Evolutionary conservation across 2,329 filamentous ascomycete genomes (phyloP).

Genomic region (Fusarium heterosporum): DNA sequence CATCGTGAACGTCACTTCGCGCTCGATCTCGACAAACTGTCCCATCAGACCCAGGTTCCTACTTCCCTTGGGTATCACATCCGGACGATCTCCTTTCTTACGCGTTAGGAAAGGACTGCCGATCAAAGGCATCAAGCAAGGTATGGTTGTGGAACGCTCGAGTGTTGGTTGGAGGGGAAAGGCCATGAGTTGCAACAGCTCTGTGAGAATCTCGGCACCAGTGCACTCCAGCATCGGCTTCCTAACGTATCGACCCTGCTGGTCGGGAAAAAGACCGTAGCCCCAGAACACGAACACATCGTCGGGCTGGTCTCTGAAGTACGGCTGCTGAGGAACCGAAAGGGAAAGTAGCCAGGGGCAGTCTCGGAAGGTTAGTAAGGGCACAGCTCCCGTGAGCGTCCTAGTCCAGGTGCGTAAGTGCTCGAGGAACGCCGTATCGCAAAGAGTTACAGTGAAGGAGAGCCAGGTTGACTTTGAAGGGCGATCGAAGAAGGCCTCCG

Average conservation of each 20-base stretch:
- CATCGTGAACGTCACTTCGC: slow-evolving; percentile 48
- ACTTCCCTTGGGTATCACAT: slow-evolving; percentile 42
- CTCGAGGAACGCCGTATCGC: slow-evolving; percentile 39
- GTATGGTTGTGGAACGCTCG: slow-evolving; percentile 40
- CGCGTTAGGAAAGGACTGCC: slow-evolving; percentile 45
- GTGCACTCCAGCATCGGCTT: slow-evolving; percentile 47
- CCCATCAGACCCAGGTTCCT: slow-evolving; percentile 46
- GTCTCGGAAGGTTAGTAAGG: slow-evolving; percentile 45
- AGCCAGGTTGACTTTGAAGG: slow-evolving; percentile 47
- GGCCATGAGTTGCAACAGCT: slow-evolving; percentile 43
- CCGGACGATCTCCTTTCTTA: slow-evolving; percentile 43
- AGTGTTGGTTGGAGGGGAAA: slow-evolving; percentile 43
- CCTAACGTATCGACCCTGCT: slow-evolving; percentile 39
- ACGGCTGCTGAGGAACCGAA: slow-evolving; percentile 41
- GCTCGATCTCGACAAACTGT: slow-evolving; percentile 46
- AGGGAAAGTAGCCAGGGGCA: slow-evolving; percentile 47
- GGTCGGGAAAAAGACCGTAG: slow-evolving; percentile 45
- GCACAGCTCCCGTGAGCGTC: slow-evolving; percentile 38
- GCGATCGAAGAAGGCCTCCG: slow-evolving; percentile 46
- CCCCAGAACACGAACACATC: slow-evolving; percentile 46
- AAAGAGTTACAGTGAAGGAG: slow-evolving; percentile 44
- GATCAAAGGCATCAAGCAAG: slow-evolving; percentile 44
- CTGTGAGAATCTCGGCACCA: slow-evolving; percentile 43
- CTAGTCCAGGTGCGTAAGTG: slow-evolving; percentile 42
- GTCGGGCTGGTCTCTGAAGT: slow-evolving; percentile 41